Evolutionary conservation across 2,329 filamentous ascomycete species (phyloP), one percentile per base, ranked within the genome.

Genomic region (Sclerotinia spermophila): DNA sequence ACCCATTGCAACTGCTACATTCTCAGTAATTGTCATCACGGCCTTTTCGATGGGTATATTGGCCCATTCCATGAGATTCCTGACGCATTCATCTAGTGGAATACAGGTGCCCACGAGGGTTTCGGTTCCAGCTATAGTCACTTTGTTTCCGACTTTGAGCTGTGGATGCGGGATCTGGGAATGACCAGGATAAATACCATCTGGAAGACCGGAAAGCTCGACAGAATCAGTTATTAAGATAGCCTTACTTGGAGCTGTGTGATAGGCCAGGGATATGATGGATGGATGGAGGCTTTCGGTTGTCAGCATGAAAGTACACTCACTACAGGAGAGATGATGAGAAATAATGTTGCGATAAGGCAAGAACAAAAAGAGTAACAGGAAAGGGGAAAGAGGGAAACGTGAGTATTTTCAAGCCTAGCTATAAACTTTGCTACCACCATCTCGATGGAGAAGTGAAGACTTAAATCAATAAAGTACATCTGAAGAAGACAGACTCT

Each of bases 221-320:
- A 86, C 85, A 68, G 81, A 82, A 77, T 87, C 86, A 1, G 85
- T 86, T 71, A 86, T 82, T 60, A 86, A 77, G 62, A 87, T 84
- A 72, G 83, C 83, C 71, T 83, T 82, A 21, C 76, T 72, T 2
- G 84, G 84, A 44, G 82, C 82, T 2, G 82, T 77, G 33, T 82
- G 81, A 76, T 85, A 83, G 5, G 86, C 82, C 44, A 87, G 79
- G 0, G 82, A 81, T 0, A 84, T 80, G 1, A 86, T 81, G 24
- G 79, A 77, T 0, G 85, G 84, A 73, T 87, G 85, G 5, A 87
- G 77, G 72, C 68, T 70, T 66, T 55, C 33, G 24, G 30, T 27
- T 51, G 24, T 65, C 10, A 65, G 61, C 4, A 38, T 13, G 58
- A 27, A 11, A 19, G 21, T n/a, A 19, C 44, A 7, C 27, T 24